Conservation (phyloP, 768 basidiomycete genomes). For the Leccinum disarticulatum region DNA sequence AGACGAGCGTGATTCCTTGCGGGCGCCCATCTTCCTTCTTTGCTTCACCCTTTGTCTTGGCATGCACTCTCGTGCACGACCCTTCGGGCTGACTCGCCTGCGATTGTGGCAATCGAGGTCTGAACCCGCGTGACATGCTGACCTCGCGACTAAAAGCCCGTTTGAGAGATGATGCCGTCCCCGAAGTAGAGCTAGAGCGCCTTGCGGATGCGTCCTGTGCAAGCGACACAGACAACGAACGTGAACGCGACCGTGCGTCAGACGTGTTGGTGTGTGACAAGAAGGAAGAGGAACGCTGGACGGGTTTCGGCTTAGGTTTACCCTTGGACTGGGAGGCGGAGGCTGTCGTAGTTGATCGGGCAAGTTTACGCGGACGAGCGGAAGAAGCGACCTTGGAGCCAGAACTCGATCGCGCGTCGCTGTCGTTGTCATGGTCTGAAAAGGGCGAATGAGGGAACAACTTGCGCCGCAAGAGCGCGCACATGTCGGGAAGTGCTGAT, state of each 20-base stretch:
- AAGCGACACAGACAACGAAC: constrained; percentile 68
- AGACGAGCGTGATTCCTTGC: constrained; percentile 43
- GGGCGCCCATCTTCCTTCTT: constrained; percentile 6
- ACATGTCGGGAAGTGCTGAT: constrained; percentile 48
- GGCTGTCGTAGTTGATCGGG: constrained; percentile 12
- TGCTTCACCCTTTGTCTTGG: constrained; percentile 10
- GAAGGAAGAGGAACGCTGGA: constrained; percentile 27
- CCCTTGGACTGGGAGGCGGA: constrained; percentile 13
- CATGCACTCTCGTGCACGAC: constrained; percentile 15
- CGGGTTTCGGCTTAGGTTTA: constrained; percentile 7
- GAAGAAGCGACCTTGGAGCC: constrained; percentile 5
- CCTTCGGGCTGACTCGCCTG: constrained; percentile 15
- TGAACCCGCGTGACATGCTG: constrained; percentile 76
- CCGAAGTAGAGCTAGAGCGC: constrained; percentile 31
- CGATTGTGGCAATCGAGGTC: constrained; percentile 35
- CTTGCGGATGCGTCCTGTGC: constrained; percentile 55
- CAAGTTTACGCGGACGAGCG: constrained; percentile 9
- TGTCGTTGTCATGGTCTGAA: constrained; percentile 41
- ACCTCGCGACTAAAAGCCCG: constrained; percentile 65
- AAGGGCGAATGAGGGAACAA: constrained; percentile 66
- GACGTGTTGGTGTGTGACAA: constrained; percentile 15
- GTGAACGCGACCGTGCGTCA: constrained; percentile 47
- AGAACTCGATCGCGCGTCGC: constrained; percentile 14
- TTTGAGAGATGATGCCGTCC: constrained; percentile 44
- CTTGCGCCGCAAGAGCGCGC: constrained; percentile 60